These are phyloP conservation scores for Orobanche coerulescens DNA, from an alignment of 257 asterid genomes.

Conservation along the genomic window DNA sequence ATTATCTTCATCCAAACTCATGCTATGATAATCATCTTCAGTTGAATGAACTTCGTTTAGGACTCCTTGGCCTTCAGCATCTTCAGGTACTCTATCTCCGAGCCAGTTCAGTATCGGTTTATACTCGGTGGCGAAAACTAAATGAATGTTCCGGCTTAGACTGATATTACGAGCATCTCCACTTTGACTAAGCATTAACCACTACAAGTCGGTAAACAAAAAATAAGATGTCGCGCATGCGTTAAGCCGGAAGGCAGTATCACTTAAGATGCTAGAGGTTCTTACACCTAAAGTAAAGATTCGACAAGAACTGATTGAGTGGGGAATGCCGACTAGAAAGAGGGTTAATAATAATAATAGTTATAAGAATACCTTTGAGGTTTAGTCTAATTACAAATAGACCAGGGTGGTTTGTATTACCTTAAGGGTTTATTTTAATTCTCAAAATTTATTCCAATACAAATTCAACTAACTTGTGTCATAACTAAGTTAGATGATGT, in stretches of 20 bases:
- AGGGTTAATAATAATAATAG: no score
- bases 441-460: no score
- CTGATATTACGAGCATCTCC: slow-evolving; percentile 19
- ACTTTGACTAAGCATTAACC: slow-evolving; percentile 42
- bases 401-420: no score
- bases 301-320: no score
- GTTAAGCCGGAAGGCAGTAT: no score
- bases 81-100: slow-evolving; percentile 36
- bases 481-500: not conserved
- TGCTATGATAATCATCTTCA: slow-evolving; percentile 6
- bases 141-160: slow-evolving; percentile 20
- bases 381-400: no score
- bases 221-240: no score
- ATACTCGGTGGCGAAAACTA: slow-evolving; percentile 56
- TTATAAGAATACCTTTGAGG: no score
- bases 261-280: no score
- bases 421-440: no score
- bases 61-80: slow-evolving; percentile 16
- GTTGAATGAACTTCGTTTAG: not conserved
- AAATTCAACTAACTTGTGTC: not conserved
- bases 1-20: slow-evolving; percentile 24
- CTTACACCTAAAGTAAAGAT: no score
- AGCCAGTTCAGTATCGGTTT: slow-evolving; percentile 66
- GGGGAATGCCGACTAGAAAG: no score
- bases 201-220: slow-evolving; percentile 41